Conservation (phyloP, 2,329 filamentous ascomycete species). For the Exophiala mesophila region DNA sequence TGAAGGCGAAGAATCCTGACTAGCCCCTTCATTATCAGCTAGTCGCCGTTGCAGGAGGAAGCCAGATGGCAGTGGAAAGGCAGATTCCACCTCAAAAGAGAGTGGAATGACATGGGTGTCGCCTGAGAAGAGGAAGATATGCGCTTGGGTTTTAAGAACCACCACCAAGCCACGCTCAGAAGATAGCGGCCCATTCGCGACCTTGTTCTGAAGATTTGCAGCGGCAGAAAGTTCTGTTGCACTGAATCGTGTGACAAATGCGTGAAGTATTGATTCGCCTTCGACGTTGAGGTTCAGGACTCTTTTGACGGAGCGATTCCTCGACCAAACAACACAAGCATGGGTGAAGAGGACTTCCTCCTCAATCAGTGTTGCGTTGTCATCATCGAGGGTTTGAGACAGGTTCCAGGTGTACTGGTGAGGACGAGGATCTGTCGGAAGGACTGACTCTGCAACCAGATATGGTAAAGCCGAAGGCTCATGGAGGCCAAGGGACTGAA, state of each 20-base stretch:
- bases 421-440: conserved; percentile 61
- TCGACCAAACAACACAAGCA: conserved; percentile 79
- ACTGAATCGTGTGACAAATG: conserved; percentile 74
- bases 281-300: conserved; percentile 82
- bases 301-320: conserved; percentile 77
- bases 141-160: conserved; percentile 85
- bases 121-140: conserved; percentile 86
- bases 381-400: conserved; percentile 39
- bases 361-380: conserved; percentile 47
- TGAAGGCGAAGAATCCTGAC: conserved; percentile 44
- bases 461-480: conserved; percentile 78
- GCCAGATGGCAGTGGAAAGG: conserved; percentile 75
- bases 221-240: background rate
- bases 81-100: conserved; percentile 88
- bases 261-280: conserved; percentile 79
- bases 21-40: conserved; percentile 31
- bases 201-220: background rate
- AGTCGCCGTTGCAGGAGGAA: conserved; percentile 81
- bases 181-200: background rate
- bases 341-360: conserved; percentile 78
- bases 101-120: conserved; percentile 86
- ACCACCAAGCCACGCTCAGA: conserved; percentile 62
- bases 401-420: conserved; percentile 65
- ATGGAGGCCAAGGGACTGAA: conserved; percentile 87
- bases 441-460: conserved; percentile 72